phyloP scores from a whole-genome alignment of 208 protist species.

The Trypanosoma cruzi region DNA sequence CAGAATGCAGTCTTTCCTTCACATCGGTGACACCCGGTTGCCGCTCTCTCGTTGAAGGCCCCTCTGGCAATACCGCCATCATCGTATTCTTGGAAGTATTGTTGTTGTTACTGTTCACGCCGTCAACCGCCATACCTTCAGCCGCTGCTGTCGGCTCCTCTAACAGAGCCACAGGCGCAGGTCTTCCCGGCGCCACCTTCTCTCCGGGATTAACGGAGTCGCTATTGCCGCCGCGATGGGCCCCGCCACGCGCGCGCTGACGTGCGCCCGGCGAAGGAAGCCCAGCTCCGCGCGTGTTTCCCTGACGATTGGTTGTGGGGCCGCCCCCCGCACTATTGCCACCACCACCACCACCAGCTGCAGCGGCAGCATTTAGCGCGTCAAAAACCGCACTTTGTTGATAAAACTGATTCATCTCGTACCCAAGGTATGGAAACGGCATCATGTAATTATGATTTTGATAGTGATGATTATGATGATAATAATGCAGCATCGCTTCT shows the following conservation, averaged over 20 bases:
- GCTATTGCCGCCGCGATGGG: constrained; percentile 17
- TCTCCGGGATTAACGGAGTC: constrained; percentile 10
- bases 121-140: not conserved
- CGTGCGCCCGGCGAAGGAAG: not conserved
- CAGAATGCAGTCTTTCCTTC: constrained; percentile 8
- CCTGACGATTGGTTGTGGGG: not conserved
- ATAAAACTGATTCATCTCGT: constrained; percentile 24
- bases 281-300: not conserved
- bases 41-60: not conserved
- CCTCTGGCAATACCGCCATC: not conserved
- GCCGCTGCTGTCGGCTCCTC: not conserved
- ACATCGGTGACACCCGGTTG: not conserved
- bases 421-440: constrained; percentile 20
- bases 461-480: constrained; percentile 19
- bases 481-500: constrained; percentile 10
- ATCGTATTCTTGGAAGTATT: not conserved
- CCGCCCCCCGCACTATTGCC: not conserved
- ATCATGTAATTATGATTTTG: constrained; percentile 15
- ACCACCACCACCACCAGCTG: not conserved
- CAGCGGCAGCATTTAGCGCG: constrained; percentile 6
- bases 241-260: constrained; percentile 13
- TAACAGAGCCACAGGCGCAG: not conserved
- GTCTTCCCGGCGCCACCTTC: not conserved
- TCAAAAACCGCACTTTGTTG: constrained; percentile 18
- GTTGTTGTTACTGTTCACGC: constrained; percentile 15